Percentiles rank a stretch among this genome's conserved stretches.
Conservation (phyloP, 495 filamentous ascomycete genomes). For the Penicillium simplicissimum region DNA sequence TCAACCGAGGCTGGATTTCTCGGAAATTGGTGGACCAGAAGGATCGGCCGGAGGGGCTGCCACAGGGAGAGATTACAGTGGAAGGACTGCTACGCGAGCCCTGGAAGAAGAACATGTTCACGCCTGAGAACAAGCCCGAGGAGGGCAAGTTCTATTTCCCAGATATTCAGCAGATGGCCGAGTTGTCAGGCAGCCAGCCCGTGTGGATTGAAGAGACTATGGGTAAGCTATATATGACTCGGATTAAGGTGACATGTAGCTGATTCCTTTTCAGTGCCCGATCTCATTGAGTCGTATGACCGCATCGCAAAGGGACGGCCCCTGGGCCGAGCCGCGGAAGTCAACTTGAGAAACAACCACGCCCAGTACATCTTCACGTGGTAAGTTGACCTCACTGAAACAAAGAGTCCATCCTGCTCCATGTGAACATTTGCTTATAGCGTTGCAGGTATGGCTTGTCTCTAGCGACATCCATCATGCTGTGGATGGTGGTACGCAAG, state of each 20-base stretch:
- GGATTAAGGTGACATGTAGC: conserved; percentile 4
- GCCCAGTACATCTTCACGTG: conserved; percentile 98
- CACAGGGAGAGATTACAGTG: conserved; percentile 66
- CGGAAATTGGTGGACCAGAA: conserved; percentile 66
- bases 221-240: conserved; percentile 51
- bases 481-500: conserved; percentile 89
- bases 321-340: conserved; percentile 86
- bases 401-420: not conserved
- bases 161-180: conserved; percentile 92
- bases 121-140: conserved; percentile 82
- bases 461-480: conserved; percentile 86
- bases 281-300: conserved; percentile 70
- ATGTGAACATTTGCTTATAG: conserved; percentile 21
- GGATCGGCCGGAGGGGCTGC: conserved; percentile 59
- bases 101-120: conserved; percentile 97
- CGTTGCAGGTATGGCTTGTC: conserved; percentile 79
- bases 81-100: conserved; percentile 85
- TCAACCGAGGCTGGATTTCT: conserved; percentile 88
- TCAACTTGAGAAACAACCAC: conserved; percentile 94
- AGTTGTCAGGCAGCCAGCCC: conserved; percentile 74
- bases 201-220: conserved; percentile 98
- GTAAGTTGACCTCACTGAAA: conserved; percentile 52
- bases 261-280: conserved; percentile 59
- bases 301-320: conserved; percentile 80
- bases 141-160: conserved; percentile 90